Base-by-base conservation (phyloP, 768 basidiomycete species). In the Phylloporus arenicola region DNA sequence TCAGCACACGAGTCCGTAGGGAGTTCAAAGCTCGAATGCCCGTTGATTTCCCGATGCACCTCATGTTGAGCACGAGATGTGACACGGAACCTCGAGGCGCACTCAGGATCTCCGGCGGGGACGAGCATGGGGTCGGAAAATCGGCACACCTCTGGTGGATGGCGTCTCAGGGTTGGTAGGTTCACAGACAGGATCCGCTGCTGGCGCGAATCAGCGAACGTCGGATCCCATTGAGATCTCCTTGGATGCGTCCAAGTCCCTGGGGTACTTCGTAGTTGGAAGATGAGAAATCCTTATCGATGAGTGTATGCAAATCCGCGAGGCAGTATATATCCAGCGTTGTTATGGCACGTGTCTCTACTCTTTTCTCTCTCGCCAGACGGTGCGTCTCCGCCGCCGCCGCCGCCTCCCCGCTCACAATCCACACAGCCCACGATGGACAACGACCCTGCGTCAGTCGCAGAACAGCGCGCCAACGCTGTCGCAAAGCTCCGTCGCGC, bases 401-500 rank as follows among this genome's bases (percentile, higher is more conserved):
- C 10, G 0, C 6, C 39, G 29, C 20, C 34, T 20, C 43, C 13
- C 6, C 31, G 6, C 25, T 54, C 30, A 53, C 27, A 7, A 16
- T 27, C 22, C 14, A 10, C 25, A 41, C 64, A 59, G 44, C 11
- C 35, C 29, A 35, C 48, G 52, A 68, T 70, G 68, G 67, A 68
- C 53, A 66, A 54, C 59, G 67, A 78, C 57, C 64, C 61, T 47
- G 57, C 74, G 40, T 69, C 73, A 11, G 72, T 78, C 69, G 80
- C 80, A 24, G 87, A 93, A 66, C 86, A 92, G 68, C 84, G 93
- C 53, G 88, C 90, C 63, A 80, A 82, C 48, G 88, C 92, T 11
- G 86, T 95, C 42, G 90, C 90, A 40, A 92, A 85, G 71, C 81
- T 96, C 56, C 92, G 88, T 71, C 83, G 93, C 59, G 92, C 93